Conservation (phyloP, 495 filamentous ascomycete genomes). For the Cercophora samala region DNA sequence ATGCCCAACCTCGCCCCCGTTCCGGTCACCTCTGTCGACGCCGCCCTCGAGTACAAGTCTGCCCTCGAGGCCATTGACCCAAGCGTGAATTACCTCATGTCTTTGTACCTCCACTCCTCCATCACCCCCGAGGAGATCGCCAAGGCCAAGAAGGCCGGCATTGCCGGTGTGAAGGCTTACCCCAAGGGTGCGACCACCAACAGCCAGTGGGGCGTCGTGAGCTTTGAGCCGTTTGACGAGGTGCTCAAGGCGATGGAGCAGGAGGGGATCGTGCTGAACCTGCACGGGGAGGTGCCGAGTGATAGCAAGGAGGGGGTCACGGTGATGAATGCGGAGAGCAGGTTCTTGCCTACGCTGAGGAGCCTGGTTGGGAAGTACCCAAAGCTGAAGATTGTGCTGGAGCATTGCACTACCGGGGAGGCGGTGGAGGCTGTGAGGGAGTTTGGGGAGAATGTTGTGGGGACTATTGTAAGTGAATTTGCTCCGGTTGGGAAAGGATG, state of each 20-base stretch:
- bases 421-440: slow-evolving; percentile 72
- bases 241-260: slow-evolving; percentile 75
- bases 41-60: slow-evolving; percentile 71
- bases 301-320: slow-evolving; percentile 65
- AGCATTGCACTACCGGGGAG: slow-evolving; percentile 82
- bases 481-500: slow-evolving; percentile 27
- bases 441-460: slow-evolving; percentile 71
- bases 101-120: slow-evolving; percentile 68
- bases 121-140: slow-evolving; percentile 77
- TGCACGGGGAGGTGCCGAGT: slow-evolving; percentile 57
- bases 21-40: slow-evolving; percentile 68
- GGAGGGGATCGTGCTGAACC: slow-evolving; percentile 54
- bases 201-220: slow-evolving; percentile 74
- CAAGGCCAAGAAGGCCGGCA: slow-evolving; percentile 63
- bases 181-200: slow-evolving; percentile 72
- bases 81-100: slow-evolving; percentile 80
- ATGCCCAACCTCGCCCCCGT: slow-evolving; percentile 59
- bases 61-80: slow-evolving; percentile 65
- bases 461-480: slow-evolving; percentile 48
- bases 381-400: slow-evolving; percentile 70
- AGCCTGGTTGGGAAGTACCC: slow-evolving; percentile 74
- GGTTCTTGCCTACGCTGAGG: slow-evolving; percentile 73
- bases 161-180: slow-evolving; percentile 60
- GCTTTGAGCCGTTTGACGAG: slow-evolving; percentile 61
- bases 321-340: slow-evolving; percentile 74